Evolutionary conservation across 2,329 filamentous ascomycete species (phyloP), one percentile per base, ranked within the genome.

Genomic region (Colletotrichum sp.): DNA sequence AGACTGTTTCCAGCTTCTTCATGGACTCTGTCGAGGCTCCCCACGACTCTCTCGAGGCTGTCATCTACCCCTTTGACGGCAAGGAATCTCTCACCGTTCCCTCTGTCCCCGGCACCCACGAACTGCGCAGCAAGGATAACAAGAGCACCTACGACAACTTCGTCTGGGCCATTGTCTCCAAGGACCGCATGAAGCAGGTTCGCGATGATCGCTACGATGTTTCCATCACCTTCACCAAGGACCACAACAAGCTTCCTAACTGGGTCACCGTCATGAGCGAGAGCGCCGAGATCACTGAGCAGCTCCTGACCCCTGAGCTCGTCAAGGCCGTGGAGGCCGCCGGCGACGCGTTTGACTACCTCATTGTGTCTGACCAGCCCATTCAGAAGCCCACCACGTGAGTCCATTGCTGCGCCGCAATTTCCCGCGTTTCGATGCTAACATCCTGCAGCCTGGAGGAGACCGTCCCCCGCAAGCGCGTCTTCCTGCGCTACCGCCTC

Each of bases 181-280:
- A 99, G 92, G 93, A 96, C 81, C 87, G 91, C 83, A 99, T 99
- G 96, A 95, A 95, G 88, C 89, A 92, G 81, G 91, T 98, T 80
- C 94, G 97, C 77, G 95, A 98, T 64, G 95, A 98, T 78, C 95
- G 97, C 80, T 99, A 98, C 86, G 97, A 99, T 84, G 89, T 98
- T 71, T 98, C 95, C 69, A 91, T 99, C 79, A 98, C 97, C 57
- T 93, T 93, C 78, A 98, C 96, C 83, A 98, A 98, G 90, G 97
- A 99, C 82, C 92, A 96, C 86, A 83, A 94, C 71, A 98, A 98
- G 89, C 92, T 99, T 39, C 96, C 97, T 39, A 86, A 90, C 78
- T 99, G 96, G 96, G 89, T 94, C 71, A 98, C 95, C 14, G 92
- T 98, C 82, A 99, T 99, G 97, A 98, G 93, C 82, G 97, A 99